Percentiles rank a stretch among this genome's conserved stretches.
These are phyloP conservation scores for Cutaneotrichosporon cavernicola DNA, from an alignment of 1,284 basidiomycete species.

Conservation along the genomic window DNA sequence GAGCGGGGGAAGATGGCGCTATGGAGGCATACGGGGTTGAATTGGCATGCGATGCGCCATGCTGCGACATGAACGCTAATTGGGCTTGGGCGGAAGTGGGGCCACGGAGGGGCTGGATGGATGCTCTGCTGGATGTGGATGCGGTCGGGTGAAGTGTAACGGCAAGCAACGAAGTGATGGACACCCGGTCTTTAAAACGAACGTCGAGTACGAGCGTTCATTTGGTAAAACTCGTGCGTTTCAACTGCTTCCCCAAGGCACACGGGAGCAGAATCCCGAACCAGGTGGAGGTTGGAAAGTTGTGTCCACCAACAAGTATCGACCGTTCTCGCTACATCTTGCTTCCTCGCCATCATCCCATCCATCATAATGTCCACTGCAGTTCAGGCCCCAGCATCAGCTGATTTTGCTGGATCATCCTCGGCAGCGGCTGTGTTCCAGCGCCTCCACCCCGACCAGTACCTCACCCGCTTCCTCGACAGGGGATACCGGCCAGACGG, in stretches of 20 bases:
- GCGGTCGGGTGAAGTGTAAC: neutral
- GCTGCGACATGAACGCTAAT: slow-evolving; percentile 57
- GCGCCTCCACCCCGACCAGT: slow-evolving; percentile 74
- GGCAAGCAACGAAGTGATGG: neutral
- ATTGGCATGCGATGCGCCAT: slow-evolving; percentile 39
- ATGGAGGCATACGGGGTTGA: neutral
- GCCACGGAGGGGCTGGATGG: slow-evolving; percentile 9
- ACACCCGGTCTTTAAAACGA: neutral
- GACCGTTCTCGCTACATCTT: neutral
- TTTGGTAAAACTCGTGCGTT: neutral
- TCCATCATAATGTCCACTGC: slow-evolving; percentile 16
- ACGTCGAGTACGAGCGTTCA: neutral
- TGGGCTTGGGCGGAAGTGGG: neutral
- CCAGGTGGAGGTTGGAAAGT: neutral
- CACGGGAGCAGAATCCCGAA: neutral
- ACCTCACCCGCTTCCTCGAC: slow-evolving; percentile 73
- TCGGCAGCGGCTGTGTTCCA: slow-evolving; percentile 67
- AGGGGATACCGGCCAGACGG: slow-evolving; percentile 75
- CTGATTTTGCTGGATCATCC: slow-evolving; percentile 48
- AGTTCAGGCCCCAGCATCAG: neutral
- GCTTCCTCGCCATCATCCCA: neutral
- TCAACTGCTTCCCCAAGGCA: neutral
- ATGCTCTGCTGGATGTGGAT: slow-evolving; percentile 5
- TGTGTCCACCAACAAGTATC: neutral
- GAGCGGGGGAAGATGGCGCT: slow-evolving; percentile 24